Percentiles rank a stretch among this genome's conserved stretches.
Evolutionary conservation across 257 asterid species (phyloP).

Genomic region (Vinca minor): DNA sequence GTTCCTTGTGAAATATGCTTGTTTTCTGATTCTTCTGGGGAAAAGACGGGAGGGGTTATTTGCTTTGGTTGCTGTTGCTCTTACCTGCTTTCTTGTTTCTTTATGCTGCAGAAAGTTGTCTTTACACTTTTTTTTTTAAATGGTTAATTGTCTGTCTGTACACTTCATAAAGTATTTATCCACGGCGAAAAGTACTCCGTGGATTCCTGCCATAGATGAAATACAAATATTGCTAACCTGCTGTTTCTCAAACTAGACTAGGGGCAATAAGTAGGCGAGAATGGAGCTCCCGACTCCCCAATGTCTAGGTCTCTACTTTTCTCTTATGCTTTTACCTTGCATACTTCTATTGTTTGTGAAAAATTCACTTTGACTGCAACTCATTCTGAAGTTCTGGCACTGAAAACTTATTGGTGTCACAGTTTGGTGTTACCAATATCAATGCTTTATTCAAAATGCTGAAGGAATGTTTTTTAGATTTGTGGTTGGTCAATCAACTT

Average conservation of each 20-base stretch:
- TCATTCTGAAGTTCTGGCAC: background rate
- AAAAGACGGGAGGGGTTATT: background rate
- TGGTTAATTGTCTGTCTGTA: too few relatives aligned
- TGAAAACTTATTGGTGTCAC: background rate
- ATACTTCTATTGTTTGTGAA: background rate
- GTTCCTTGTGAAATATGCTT: conserved; percentile 24
- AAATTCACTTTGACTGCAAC: background rate
- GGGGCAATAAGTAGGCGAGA: background rate
- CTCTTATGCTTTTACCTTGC: background rate
- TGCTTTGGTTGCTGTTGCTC: background rate
- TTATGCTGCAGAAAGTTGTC: background rate
- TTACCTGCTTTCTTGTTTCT: background rate
- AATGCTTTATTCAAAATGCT: background rate
- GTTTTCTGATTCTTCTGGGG: conserved; percentile 4
- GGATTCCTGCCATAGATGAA: background rate
- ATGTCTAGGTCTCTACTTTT: background rate
- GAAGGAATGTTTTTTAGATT: background rate
- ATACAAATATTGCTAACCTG: background rate
- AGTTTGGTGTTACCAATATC: background rate
- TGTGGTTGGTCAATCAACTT: background rate
- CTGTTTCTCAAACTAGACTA: background rate
- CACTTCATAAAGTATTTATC: background rate
- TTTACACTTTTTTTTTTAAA: too few relatives aligned
- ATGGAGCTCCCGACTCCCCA: background rate
- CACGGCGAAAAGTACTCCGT: background rate